These are phyloP conservation scores for Komagataella populi DNA, from an alignment of 805 yeast species.

Conservation along the genomic window DNA sequence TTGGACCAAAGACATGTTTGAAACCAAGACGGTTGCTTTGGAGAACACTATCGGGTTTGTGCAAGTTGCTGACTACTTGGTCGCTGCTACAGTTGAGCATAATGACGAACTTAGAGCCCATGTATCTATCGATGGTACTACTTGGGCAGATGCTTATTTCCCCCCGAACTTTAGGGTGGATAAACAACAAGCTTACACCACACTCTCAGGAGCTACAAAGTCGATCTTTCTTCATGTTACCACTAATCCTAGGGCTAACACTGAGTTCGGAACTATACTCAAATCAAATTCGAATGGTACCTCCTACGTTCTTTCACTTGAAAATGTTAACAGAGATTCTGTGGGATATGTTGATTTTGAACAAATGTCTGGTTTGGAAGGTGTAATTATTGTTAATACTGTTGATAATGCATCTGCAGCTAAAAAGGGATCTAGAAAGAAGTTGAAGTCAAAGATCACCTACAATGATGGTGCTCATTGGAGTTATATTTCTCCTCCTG, in stretches of 20 bases:
- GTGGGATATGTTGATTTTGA: conserved; percentile 81
- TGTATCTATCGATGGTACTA: conserved; percentile 60
- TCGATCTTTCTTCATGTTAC: conserved; percentile 74
- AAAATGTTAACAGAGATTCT: conserved; percentile 56
- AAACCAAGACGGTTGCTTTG: conserved; percentile 24
- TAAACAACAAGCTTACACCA: conserved; percentile 57
- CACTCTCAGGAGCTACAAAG: conserved; percentile 53
- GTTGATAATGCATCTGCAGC: conserved; percentile 43
- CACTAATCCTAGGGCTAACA: conserved; percentile 31
- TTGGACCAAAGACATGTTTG: conserved; percentile 38
- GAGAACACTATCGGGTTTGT: conserved; percentile 58
- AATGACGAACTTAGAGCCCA: conserved; percentile 44
- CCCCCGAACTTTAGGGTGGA: conserved; percentile 52
- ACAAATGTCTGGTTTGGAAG: conserved; percentile 71
- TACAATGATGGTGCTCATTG: conserved; percentile 87
- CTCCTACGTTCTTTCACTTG: conserved; percentile 54
- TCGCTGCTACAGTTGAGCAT: conserved; percentile 48
- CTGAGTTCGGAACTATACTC: conserved; percentile 64
- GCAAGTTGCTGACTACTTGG: conserved; percentile 49
- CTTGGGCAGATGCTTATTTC: conserved; percentile 63
- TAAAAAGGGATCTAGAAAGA: conserved; percentile 30
- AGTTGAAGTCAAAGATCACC: conserved; percentile 56
- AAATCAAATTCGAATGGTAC: conserved; percentile 87
- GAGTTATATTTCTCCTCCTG: conserved; percentile 59
- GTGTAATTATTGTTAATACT: conserved; percentile 60